Base-by-base conservation (phyloP, 306 rosid genomes). In the Pterocarpus macrocarpus region DNA sequence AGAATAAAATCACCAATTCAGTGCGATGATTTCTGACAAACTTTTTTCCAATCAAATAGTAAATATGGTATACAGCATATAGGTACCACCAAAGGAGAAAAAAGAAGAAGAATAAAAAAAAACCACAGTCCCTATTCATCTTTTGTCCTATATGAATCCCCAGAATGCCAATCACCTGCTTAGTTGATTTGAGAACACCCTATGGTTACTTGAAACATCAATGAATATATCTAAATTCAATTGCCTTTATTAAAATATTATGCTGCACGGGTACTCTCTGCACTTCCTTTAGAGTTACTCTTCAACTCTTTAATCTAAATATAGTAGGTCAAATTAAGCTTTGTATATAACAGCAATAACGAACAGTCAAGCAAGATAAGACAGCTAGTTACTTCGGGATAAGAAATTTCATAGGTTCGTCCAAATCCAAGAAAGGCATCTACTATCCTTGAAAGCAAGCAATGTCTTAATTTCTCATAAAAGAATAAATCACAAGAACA, bases 141-240 rank as follows among this genome's bases (percentile, higher is more conserved):
- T 17, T 8, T 11, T 70, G 8, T 71, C 64, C 56, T 59, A 45
- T 34, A 55, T 44, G 71, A 61, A 15, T 53, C 52, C 39, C 30
- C 69, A 80, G 35, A 57, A 38, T 64, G 58, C 9, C 84, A 50
- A 58, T 45, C 30, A 34, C 77, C 28, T 12, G 71, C 15, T 8
- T 33, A 17, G 64, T 61, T 17, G 43, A 34, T 35, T 45, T 49
- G 5, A 59, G 56, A 80, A 43, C 13, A 49, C 38, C 79, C 33
- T 28, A 28, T 14, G 68, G 50, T 52, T 80, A 73, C 67, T 72
- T 64, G 61, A 64, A 64, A 80, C 38, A 64, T 53, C 64, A 47
- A 80, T 12, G 10, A 35, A 11, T 64, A 39, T 57, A 53, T 53
- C 4, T 53, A 53, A 45, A 50, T 55, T 64, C 32, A 64, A 73